Evolutionary conservation across 75 land plant genomes (phyloP).

Genomic region (Pseudotsuga menziesii): DNA sequence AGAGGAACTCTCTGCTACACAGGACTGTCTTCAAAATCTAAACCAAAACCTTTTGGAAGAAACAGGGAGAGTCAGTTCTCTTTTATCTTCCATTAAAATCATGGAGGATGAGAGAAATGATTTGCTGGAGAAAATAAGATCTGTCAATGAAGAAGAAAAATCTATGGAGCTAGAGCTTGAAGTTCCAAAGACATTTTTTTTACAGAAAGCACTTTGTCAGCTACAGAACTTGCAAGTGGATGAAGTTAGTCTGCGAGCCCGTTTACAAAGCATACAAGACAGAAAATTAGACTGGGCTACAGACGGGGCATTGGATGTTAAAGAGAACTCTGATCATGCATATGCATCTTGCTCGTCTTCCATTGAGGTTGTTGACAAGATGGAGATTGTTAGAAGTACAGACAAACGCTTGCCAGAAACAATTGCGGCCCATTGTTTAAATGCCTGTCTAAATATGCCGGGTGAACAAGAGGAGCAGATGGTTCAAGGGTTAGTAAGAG

Average conservation of each 20-base stretch:
- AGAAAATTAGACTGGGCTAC: not conserved
- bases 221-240: not conserved
- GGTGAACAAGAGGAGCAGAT: not conserved
- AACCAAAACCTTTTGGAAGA: not conserved
- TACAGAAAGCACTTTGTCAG: not conserved
- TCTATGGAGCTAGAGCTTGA: not conserved
- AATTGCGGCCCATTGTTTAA: not conserved
- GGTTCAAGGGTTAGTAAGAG: not conserved
- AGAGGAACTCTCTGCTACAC: not conserved
- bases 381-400: not conserved
- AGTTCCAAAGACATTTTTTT: not conserved
- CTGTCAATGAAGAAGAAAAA: not conserved
- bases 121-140: not conserved
- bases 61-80: not conserved
- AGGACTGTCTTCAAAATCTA: not conserved
- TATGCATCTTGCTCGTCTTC: not conserved
- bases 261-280: not conserved
- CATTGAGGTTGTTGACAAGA: not conserved
- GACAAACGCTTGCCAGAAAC: not conserved
- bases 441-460: not conserved
- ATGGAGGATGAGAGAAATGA: not conserved
- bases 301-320: not conserved
- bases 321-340: not conserved
- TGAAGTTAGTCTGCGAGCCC: not conserved
- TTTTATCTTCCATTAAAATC: not conserved